Base-by-base conservation (phyloP, 805 yeast genomes). In the Blastobotrys muscicola region DNA sequence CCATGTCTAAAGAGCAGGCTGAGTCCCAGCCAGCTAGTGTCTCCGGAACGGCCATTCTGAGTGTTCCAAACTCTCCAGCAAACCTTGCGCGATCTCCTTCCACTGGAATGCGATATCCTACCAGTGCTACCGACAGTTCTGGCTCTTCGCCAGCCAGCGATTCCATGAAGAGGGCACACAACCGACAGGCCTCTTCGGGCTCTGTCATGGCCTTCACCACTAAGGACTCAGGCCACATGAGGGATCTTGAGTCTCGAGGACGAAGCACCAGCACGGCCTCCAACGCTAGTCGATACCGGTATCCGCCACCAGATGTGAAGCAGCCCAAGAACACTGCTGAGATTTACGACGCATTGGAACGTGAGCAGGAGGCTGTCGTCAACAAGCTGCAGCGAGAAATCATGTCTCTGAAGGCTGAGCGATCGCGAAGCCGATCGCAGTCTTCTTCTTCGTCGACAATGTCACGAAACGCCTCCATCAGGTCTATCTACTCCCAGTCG, bases 301-400 rank as follows among this genome's bases (percentile, higher is more conserved):
- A 20, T 20, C 26, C 26, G 26, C 26, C 26, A 20, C 26, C 6
- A 6, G 26, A 20, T 6, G 26, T 20, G 26, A 20, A 20, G 26
- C 26, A 20, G 10, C 47, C 50, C 8, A 26, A 26, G 36, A 38
- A 34, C n/a, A 30, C 32, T 15, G 56, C 49, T 3, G 57, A 57
- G 31, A 75, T 60, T 3, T 56, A 47, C 38, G 65, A 60, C 41
- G 56, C 57, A 14, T 47, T 82, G 78, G 89, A 82, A 53, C 68
- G 78, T 42, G 86, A 82, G 60, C 87, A 82, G 57, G 89, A 82
- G 54, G 85, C 83, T 2, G 78, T 80, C 16, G 87, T 81, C 13
- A 63, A 80, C 54, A 74, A 71, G 57, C 63, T 81, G 35, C 80
- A 79, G 76, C 71, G 73, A 43, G 85, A 81, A 55, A 79, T 82